phyloP scores from a whole-genome alignment of 345 rosid genomes.

The Dovyalis caffra region DNA sequence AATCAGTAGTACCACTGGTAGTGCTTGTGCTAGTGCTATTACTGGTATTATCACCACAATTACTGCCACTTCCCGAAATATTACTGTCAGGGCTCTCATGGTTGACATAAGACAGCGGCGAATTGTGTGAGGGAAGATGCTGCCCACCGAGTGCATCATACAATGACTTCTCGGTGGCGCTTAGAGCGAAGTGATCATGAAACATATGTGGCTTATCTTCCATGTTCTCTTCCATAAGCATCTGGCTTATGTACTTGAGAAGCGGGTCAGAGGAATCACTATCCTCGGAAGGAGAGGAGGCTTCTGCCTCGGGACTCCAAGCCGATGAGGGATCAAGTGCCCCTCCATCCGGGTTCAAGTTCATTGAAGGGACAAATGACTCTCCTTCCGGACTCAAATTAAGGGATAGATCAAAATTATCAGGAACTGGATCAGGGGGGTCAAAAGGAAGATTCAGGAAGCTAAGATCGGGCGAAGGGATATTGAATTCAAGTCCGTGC shows the following conservation, averaged over 20 bases:
- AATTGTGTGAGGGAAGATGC: conserved; percentile 6
- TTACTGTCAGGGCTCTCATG: conserved; percentile 22
- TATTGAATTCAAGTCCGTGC: conserved; percentile 1
- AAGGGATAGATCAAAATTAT: conserved; percentile 1
- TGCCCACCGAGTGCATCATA: conserved; percentile 23
- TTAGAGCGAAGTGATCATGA: conserved; percentile 23
- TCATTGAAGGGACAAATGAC: conserved; percentile 2
- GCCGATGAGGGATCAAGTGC: conserved; percentile 10
- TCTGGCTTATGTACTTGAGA: conserved; percentile 28
- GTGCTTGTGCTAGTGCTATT: conserved; percentile 1
- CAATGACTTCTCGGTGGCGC: conserved; percentile 27
- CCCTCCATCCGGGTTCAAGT: conserved; percentile 1
- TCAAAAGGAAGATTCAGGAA: conserved; percentile 16
- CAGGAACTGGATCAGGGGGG: conserved; percentile 3
- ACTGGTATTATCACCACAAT: not conserved
- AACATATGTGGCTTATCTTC: conserved; percentile 25
- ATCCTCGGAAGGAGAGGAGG: conserved; percentile 25
- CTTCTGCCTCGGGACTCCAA: conserved; percentile 33
- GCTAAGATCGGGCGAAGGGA: conserved; percentile 15
- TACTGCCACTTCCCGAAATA: conserved; percentile 22
- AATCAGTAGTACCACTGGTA: not conserved
- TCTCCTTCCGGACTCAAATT: conserved; percentile 10
- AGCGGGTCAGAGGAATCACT: conserved; percentile 27
- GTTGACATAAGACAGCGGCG: conserved; percentile 4
- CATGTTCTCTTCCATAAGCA: conserved; percentile 37